These are phyloP conservation scores for Rubus parviflorus DNA, from an alignment of 306 rosid genomes.

Conservation along the genomic window DNA sequence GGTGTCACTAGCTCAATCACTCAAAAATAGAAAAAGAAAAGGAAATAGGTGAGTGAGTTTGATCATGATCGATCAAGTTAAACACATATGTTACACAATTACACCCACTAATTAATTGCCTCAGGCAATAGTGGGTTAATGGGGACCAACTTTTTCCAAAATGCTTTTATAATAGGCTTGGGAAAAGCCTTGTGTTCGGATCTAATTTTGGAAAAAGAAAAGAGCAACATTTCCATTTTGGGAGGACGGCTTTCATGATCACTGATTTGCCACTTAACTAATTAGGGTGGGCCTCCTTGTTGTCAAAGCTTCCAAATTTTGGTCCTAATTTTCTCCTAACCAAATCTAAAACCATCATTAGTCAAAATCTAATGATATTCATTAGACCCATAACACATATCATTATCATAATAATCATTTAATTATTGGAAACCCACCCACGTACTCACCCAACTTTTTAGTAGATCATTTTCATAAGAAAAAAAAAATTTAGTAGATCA, in stretches of 20 bases:
- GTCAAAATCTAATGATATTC: neutral
- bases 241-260: neutral
- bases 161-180: neutral
- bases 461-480: neutral
- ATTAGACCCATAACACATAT: conserved; percentile 1
- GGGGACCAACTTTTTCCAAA: conserved; percentile 4
- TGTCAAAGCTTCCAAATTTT: neutral
- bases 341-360: conserved; percentile 5
- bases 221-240: neutral
- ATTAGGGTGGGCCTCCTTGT: neutral
- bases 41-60: neutral
- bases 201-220: neutral
- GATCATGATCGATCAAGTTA: neutral
- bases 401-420: conserved; percentile 7
- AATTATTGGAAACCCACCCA: neutral
- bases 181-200: neutral
- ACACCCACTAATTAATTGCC: neutral
- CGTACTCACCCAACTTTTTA: neutral
- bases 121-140: neutral
- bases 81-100: neutral
- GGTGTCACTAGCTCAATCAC: too few relatives aligned
- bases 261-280: neutral
- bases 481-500: neutral
- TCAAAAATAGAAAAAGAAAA: too few relatives aligned
- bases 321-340: conserved; percentile 10